Percentiles rank a stretch among this genome's conserved stretches.
These are phyloP conservation scores for thale cress (Arabidopsis thaliana) DNA, from an alignment of 345 rosid genomes.

Conservation along the genomic window TAIR10.1 NC_003074.8:10529501-10530000, in stretches of 20 bases:
- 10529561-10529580: conserved; percentile 48
- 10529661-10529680: background rate
- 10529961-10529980: conserved; percentile 91
- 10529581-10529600: conserved; percentile 72
- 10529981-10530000: conserved; percentile 9
- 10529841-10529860: conserved; percentile 14
- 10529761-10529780: conserved; percentile 67
- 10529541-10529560: conserved; percentile 60
- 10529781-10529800: conserved; percentile 59
- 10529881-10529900: background rate
- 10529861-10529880: conserved; percentile 13
- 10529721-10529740: conserved; percentile 34
- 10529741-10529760: conserved; percentile 42
- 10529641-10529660: conserved; percentile 66
- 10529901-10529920: conserved; percentile 63
- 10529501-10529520: conserved; percentile 79
- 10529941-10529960: conserved; percentile 67
- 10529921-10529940: conserved; percentile 73
- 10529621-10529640: conserved; percentile 69
- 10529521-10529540: conserved; percentile 53
- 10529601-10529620: conserved; percentile 59
- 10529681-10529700: background rate
- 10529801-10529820: conserved; percentile 52
- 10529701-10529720: conserved; percentile 13
- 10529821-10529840: conserved; percentile 17